Base-by-base conservation (phyloP, 164 flowering plant species). In the Vitis vinifera region DNA sequence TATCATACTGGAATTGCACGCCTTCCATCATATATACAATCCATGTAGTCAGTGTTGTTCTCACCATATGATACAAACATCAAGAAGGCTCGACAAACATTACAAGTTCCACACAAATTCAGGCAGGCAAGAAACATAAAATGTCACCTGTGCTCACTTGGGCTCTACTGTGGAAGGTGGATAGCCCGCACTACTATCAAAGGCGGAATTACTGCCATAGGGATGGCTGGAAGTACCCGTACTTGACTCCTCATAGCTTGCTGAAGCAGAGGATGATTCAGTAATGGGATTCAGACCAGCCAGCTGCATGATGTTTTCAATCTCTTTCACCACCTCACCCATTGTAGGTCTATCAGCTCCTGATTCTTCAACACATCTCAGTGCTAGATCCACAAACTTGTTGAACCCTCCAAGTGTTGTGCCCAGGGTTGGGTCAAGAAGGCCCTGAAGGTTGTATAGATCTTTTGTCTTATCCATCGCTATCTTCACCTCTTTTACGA, bases 261-360 rank as follows among this genome's bases (percentile, higher is more conserved):
- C 78, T 2, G 91, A 84, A 53, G 83, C 71, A 6, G 86, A 50
- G 50, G 87, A 80, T 13, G 91, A 82, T 15, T 83, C 83, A 47
- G 82, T 60, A 55, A 78, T 77, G 3, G 86, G 78, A 56, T 79
- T 81, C 64, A 75, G 1, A 44, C 77, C 77, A 11, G 85, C 87
- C 62, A 78, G 9, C 65, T 81, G 79, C 78, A 89, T 72, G 9
- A 89, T 84, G 73, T 47, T 79, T 73, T 89, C 93, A 17, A 89
- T 83, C 76, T 87, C 90, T 69, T 83, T 87, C 73, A 84, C 88
- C 30, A 84, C 89, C 9, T 84, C 82, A 30, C 88, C 78, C 91
- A 86, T 87, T 44, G 83, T 63, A 15, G 91, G 93, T 57, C 93
- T 78, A 37, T 79, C 75, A 4, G 51, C 68, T 44, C 83, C 87